Evolutionary conservation across 208 protist species (phyloP), one percentile per base, ranked within the genome.

Genomic region (Crithidia sp.): DNA sequence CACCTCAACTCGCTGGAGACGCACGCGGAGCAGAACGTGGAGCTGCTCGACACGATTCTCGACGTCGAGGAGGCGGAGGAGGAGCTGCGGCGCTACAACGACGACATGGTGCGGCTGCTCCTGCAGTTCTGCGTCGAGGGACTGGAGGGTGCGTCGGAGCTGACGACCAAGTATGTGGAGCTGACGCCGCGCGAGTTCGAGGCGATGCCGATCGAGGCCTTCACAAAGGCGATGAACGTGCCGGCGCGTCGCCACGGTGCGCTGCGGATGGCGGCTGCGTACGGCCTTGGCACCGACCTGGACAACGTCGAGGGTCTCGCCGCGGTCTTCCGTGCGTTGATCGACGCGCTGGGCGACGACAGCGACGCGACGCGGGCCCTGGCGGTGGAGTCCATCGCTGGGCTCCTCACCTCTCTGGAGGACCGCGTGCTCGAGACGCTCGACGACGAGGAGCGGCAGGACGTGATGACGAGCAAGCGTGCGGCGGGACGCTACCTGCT

Each of bases 381-480:
- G 19, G 89, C 89, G 16, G 88, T 91, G 10, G 66, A 68, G 41
- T 84, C 92, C 49, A 76, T 95, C 16, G 83, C 90, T 17, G 69
- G 74, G 45, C 77, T 97, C 56, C 81, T 95, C 41, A 56, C 74
- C 44, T 85, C 81, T 9, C 71, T 97, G 12, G 90, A 97, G 77
- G 45, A 81, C 59, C 85, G 86, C 59, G 79, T 93, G 50, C 76
- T 90, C 36, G 82, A 78, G 19, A 78, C 77, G 44, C 82, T 97
- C 4, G 78, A 85, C 36, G 86, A 90, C 63, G 90, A 94, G 71
- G 89, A 92, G 71, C 82, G 84, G 54, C 65, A 88, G 47, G 93
- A 97, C 73, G 62, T 92, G 43, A 95, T 91, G 37, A 84, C 76
- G 5, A 86, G 82, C 75, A 95, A 95, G 77, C 93, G 93, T 40